Evolutionary conservation across 352 stramenopile genomes (phyloP).

Genomic region (Phytophthora colocasiae): DNA sequence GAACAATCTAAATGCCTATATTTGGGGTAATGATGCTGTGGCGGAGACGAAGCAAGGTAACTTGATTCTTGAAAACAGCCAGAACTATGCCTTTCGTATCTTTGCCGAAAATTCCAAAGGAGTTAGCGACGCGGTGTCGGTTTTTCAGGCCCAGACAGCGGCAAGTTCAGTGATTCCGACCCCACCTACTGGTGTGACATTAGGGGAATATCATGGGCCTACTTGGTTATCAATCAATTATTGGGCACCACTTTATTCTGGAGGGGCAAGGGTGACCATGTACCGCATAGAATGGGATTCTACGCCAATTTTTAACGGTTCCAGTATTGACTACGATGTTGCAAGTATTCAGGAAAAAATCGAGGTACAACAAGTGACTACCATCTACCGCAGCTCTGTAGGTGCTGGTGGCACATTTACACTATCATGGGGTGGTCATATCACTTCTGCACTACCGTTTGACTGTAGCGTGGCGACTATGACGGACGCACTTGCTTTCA

Average conservation of each 20-base stretch:
- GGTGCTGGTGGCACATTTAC: constrained; percentile 89
- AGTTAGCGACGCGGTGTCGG: constrained; percentile 47
- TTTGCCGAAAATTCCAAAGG: constrained; percentile 71
- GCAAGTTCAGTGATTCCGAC: constrained; percentile 73
- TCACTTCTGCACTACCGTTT: constrained; percentile 65
- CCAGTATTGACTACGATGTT: constrained; percentile 83
- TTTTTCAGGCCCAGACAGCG: constrained; percentile 51
- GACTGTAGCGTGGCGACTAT: constrained; percentile 80
- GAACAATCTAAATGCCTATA: constrained; percentile 31
- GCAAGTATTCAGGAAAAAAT: constrained; percentile 87
- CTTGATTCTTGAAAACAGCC: constrained; percentile 62
- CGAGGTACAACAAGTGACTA: constrained; percentile 93
- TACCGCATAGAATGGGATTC: constrained; percentile 95
- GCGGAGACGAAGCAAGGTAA: constrained; percentile 59
- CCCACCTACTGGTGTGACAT: constrained; percentile 71
- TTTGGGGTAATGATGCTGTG: constrained; percentile 61
- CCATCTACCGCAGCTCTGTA: constrained; percentile 67
- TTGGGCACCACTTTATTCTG: constrained; percentile 84
- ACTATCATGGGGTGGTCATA: constrained; percentile 91
- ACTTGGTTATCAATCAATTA: constrained; percentile 89
- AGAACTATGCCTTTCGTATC: constrained; percentile 61
- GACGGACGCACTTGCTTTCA: constrained; percentile 75
- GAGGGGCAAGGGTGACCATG: constrained; percentile 89
- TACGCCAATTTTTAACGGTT: constrained; percentile 81
- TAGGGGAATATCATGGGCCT: constrained; percentile 79